A percentile compares a stretch with the other conserved stretches of the same genome.
Conservation (phyloP, 1,284 basidiomycete genomes). For the Cerioporus squamosus region DNA sequence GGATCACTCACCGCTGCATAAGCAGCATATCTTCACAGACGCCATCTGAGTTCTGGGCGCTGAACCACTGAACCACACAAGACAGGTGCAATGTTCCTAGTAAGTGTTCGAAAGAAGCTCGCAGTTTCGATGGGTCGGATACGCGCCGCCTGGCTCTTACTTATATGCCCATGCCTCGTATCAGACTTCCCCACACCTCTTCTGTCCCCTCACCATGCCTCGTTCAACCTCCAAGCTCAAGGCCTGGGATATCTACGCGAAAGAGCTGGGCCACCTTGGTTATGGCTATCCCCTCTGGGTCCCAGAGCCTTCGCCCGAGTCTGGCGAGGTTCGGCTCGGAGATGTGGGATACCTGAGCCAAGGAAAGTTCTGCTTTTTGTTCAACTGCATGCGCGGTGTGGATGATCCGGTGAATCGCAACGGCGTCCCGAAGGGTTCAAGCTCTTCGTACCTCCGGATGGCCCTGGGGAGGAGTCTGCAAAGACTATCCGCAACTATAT, state of each 20-base stretch:
- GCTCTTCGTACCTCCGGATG: neutral
- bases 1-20: no score
- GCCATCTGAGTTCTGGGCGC: no score
- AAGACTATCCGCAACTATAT: neutral
- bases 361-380: conserved; percentile 33
- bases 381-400: conserved; percentile 24
- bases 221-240: neutral
- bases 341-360: conserved; percentile 32
- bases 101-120: no score
- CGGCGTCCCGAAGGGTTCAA: neutral
- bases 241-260: conserved; percentile 15
- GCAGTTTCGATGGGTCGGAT: no score
- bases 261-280: conserved; percentile 10
- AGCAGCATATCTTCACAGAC: no score
- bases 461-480: neutral
- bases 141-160: no score
- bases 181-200: no score
- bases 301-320: conserved; percentile 13
- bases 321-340: conserved; percentile 26
- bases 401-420: neutral
- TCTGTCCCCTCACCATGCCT: no score
- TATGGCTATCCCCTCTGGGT: conserved; percentile 25
- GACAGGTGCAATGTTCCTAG: no score
- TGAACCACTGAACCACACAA: no score
- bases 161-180: no score